Conservation (phyloP, 2,329 filamentous ascomycete species). For the Penicillium sp. region DNA sequence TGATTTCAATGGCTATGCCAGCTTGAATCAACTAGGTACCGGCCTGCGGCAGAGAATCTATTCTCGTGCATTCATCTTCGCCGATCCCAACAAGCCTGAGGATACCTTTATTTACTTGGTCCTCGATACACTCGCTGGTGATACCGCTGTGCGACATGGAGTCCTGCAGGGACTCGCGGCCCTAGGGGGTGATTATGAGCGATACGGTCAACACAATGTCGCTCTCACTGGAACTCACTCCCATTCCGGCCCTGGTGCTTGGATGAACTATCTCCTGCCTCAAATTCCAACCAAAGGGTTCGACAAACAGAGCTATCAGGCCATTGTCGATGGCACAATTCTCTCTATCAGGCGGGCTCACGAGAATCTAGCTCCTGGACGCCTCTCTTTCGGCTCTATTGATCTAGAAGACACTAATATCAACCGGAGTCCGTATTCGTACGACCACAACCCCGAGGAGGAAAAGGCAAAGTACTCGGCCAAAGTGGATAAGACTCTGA, state of each 20-base stretch:
- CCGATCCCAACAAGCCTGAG: conserved; percentile 64
- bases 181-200: conserved; percentile 71
- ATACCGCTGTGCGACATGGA: conserved; percentile 86
- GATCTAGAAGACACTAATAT: conserved; percentile 78
- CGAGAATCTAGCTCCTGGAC: conserved; percentile 69
- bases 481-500: conserved; percentile 76
- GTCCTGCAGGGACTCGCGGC: conserved; percentile 74
- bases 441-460: conserved; percentile 78
- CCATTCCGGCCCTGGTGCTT: conserved; percentile 87
- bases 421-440: conserved; percentile 86
- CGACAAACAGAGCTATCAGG: conserved; percentile 81
- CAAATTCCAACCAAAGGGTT: conserved; percentile 90
- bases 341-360: conserved; percentile 83
- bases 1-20: conserved; percentile 90
- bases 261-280: conserved; percentile 91
- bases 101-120: conserved; percentile 87
- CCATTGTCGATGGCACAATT: conserved; percentile 84
- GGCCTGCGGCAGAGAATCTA: conserved; percentile 87
- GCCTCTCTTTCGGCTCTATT: conserved; percentile 70
- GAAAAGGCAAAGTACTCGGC: conserved; percentile 72
- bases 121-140: conserved; percentile 83
- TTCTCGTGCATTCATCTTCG: conserved; percentile 87
- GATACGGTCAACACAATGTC: conserved; percentile 79
- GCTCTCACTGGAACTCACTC: conserved; percentile 93
- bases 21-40: conserved; percentile 77